A percentile compares a stretch with the other conserved stretches of the same genome.
phyloP scores from a whole-genome alignment of 768 basidiomycete species.

The Hypholoma sublateritium region DNA sequence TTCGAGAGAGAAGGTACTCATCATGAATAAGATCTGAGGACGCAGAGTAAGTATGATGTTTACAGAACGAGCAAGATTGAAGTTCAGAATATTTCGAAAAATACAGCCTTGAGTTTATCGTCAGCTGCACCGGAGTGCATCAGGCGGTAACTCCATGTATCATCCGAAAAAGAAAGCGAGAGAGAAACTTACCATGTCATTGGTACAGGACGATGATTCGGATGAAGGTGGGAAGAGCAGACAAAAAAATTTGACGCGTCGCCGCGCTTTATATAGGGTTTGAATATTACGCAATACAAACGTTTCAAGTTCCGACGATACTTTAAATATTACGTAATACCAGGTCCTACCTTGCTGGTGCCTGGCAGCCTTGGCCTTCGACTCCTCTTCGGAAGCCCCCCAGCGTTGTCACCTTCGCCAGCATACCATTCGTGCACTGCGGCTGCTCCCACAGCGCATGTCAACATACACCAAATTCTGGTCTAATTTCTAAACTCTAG shows the following conservation, averaged over 20 bases:
- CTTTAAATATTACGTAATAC: not conserved
- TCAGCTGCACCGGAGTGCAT: slow-evolving; percentile 49
- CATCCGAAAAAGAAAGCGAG: slow-evolving; percentile 42
- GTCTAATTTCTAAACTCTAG: not conserved
- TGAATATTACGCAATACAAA: not conserved
- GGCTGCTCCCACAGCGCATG: not conserved
- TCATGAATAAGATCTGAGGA: not conserved
- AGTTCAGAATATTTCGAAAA: slow-evolving; percentile 56
- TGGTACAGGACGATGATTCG: not conserved
- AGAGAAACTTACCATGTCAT: slow-evolving; percentile 32
- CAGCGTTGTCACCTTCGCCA: not conserved
- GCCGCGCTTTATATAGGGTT: not conserved
- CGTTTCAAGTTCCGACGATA: not conserved
- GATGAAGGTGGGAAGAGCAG: not conserved
- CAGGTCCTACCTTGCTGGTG: too few species aligned
- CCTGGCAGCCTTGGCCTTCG: not conserved
- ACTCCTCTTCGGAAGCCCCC: not conserved
- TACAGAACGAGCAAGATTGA: not conserved
- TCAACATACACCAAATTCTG: not conserved
- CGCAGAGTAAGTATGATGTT: not conserved
- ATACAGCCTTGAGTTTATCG: slow-evolving; percentile 84
- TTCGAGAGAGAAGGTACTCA: not conserved
- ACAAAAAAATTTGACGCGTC: not conserved
- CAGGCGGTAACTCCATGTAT: slow-evolving; percentile 89
- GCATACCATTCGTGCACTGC: not conserved